Base-by-base conservation (phyloP, 352 stramenopile species). In the Globisporangium cylindrosporum region DNA sequence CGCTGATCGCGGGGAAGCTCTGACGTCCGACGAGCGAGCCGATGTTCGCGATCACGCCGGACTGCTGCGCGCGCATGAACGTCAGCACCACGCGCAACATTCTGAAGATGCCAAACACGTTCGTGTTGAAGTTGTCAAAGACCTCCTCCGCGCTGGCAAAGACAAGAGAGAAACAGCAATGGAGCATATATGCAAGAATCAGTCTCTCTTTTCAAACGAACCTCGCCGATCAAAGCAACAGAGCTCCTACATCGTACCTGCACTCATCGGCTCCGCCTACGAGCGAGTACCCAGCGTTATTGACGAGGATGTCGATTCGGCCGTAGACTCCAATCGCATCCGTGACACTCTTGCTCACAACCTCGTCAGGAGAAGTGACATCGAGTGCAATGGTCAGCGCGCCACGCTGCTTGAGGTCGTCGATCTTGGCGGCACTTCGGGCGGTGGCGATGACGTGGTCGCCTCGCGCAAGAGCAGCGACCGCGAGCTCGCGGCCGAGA, bases 71-170 rank as follows among this genome's bases (percentile, higher is more conserved):
- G 6, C 78, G 78, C 78, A 85, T 81, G 59, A 74, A 69, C 3
- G 78, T 74, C 59, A 85, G 66, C 34, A 81, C 73, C 7, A 62
- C 73, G 25, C 76, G 73, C 32, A 78, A 24, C 43, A 81, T 61
- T 4, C 63, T 64, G 58, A 79, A 59, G 66, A 80, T 69, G 29
- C 78, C 78, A 34, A 84, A 86, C 6, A 85, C 73, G 46, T 85
- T 82, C 34, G 78, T 82, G 66, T 80, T 73, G 73, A 75, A 85
- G 57, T 75, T 59, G 20, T 70, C 72, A 20, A 71, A 61, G 32
- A 85, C 65, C 41, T 83, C 78, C 41, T 81, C 58, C 12, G 72
- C 69, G 24, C 69, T 80, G 15, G 9, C 2, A 34, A 54, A 20
- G 34, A 41, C 34, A 41, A 14, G 27, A 32, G 27, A 41, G 34